phyloP scores from a whole-genome alignment of 2,329 filamentous ascomycete genomes.

The Neofusicoccum cordaticola region DNA sequence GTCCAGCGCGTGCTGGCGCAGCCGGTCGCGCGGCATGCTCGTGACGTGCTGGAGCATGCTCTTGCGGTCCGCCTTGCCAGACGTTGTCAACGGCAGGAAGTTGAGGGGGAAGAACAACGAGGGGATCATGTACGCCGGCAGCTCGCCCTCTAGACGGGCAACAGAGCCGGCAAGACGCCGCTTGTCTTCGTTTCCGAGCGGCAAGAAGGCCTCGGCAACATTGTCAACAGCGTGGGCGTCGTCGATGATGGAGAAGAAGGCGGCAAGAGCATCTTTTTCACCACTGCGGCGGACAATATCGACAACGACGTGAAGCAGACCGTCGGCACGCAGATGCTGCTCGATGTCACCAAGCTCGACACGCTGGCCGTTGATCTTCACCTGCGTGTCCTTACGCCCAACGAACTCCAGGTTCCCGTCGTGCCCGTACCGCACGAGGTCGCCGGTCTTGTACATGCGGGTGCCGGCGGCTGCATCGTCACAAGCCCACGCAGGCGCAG shows the following conservation, averaged over 20 bases:
- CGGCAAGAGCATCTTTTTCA: slow-evolving; percentile 21
- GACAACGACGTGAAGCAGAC: slow-evolving; percentile 20
- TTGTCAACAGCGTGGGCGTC: no score
- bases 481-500: slow-evolving; percentile 16
- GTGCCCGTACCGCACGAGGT: slow-evolving; percentile 27
- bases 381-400: slow-evolving; percentile 29
- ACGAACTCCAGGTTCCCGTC: slow-evolving; percentile 34
- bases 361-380: neutral
- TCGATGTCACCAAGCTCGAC: neutral
- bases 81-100: slow-evolving; percentile 33
- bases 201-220: neutral
- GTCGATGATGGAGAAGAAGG: no score
- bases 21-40: slow-evolving; percentile 28
- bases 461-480: neutral
- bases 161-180: neutral
- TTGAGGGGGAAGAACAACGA: slow-evolving; percentile 36
- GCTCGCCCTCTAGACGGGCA: slow-evolving; percentile 4
- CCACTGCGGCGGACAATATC: slow-evolving; percentile 30
- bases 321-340: slow-evolving; percentile 26
- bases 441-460: neutral
- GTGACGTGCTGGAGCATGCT: slow-evolving; percentile 9
- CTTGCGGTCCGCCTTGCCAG: slow-evolving; percentile 35
- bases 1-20: neutral
- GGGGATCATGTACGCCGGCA: slow-evolving; percentile 41
- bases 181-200: no score